phyloP scores from a whole-genome alignment of 257 asterid genomes.

The Avicennia marina region DNA sequence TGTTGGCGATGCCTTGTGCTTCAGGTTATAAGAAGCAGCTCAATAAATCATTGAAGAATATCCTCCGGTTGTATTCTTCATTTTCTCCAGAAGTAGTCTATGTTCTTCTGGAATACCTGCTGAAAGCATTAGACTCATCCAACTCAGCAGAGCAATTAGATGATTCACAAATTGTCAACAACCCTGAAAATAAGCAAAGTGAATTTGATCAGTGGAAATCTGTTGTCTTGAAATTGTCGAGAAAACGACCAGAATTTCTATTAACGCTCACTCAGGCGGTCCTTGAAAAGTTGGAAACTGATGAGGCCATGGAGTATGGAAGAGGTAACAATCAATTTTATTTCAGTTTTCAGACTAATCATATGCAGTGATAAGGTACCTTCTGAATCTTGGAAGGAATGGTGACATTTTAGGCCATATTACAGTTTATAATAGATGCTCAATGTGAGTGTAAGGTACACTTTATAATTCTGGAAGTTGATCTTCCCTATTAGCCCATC shows the following conservation, averaged over 20 bases:
- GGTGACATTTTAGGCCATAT: too few species aligned
- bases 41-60: slow-evolving; percentile 47
- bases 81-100: slow-evolving; percentile 62
- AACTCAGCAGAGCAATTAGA: slow-evolving; percentile 24
- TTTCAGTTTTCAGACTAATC: too few species aligned
- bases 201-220: slow-evolving; percentile 65
- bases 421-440: too few species aligned
- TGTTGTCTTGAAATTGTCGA: slow-evolving; percentile 57
- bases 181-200: slow-evolving; percentile 24
- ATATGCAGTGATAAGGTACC: too few species aligned
- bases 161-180: slow-evolving; percentile 17
- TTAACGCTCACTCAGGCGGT: slow-evolving; percentile 50
- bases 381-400: too few species aligned
- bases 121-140: slow-evolving; percentile 49
- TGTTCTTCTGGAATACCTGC: slow-evolving; percentile 62
- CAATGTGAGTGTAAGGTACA: too few species aligned
- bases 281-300: slow-evolving; percentile 58
- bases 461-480: too few species aligned
- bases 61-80: slow-evolving; percentile 67
- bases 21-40: slow-evolving; percentile 71
- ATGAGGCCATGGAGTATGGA: slow-evolving; percentile 21
- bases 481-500: too few species aligned
- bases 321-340: slow-evolving; percentile 51
- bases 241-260: slow-evolving; percentile 66
- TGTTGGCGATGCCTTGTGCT: slow-evolving; percentile 4